Percentiles rank a stretch among this genome's conserved stretches.
Evolutionary conservation across 257 asterid species (phyloP).

Genomic region (Ophiorrhiza pumila): DNA sequence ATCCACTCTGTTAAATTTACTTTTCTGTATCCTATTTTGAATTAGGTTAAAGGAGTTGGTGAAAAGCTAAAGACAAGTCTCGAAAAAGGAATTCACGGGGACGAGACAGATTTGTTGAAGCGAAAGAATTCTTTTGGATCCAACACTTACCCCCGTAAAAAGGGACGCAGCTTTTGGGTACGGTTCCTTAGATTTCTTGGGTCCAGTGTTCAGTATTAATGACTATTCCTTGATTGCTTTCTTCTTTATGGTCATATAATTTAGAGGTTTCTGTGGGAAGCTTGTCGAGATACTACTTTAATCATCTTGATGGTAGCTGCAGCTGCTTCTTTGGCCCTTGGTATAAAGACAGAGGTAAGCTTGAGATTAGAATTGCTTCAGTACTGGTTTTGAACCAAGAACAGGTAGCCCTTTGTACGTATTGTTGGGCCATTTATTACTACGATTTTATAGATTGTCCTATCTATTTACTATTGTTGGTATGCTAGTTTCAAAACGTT

Average conservation of each 20-base stretch:
- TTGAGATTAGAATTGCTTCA: background rate
- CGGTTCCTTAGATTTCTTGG: background rate
- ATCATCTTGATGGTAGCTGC: conserved; percentile 97
- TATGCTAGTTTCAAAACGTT: background rate
- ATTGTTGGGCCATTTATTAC: background rate
- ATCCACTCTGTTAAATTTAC: background rate
- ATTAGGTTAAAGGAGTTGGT: conserved; percentile 65
- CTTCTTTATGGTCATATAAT: conserved; percentile 10
- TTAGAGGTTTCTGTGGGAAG: conserved; percentile 89
- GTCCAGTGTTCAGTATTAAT: background rate
- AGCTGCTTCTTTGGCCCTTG: conserved; percentile 93
- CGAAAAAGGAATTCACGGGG: conserved; percentile 74
- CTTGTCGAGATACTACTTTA: conserved; percentile 86
- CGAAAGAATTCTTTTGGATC: conserved; percentile 82
- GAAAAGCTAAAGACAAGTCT: conserved; percentile 55
- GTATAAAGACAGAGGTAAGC: conserved; percentile 88
- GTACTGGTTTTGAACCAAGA: background rate
- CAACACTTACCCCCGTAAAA: conserved; percentile 92
- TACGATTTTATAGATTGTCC: background rate
- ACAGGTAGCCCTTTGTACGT: background rate
- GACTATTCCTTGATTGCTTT: conserved; percentile 13
- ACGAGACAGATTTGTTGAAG: conserved; percentile 53
- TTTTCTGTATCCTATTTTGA: conserved; percentile 10
- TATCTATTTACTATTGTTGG: background rate
- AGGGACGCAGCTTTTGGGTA: conserved; percentile 91